phyloP scores from a whole-genome alignment of 805 yeast species.

The Candida michaelii region DNA sequence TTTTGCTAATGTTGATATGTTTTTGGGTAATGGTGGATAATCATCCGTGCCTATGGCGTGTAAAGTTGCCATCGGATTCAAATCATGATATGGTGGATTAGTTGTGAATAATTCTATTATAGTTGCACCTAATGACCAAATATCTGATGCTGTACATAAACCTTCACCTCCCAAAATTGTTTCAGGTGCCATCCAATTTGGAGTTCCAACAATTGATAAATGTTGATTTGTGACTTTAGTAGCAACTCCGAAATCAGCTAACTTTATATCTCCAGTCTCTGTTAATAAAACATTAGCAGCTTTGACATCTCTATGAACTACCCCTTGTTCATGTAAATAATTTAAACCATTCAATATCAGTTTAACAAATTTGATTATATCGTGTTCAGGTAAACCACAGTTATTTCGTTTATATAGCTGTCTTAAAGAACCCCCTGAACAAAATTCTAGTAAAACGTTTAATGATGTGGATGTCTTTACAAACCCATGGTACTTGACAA shows the following conservation, averaged over 20 bases:
- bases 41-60: conserved; percentile 82
- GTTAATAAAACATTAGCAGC: conserved; percentile 86
- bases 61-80: conserved; percentile 73
- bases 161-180: conserved; percentile 78
- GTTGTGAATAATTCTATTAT: conserved; percentile 83
- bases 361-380: conserved; percentile 48
- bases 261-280: conserved; percentile 64
- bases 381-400: conserved; percentile 55
- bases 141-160: conserved; percentile 84
- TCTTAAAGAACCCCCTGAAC: conserved; percentile 64
- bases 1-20: conserved; percentile 40
- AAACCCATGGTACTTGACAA: conserved; percentile 68
- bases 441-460: conserved; percentile 62
- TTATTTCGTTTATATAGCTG: conserved; percentile 48
- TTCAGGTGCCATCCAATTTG: conserved; percentile 99
- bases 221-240: conserved; percentile 49
- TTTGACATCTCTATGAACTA: conserved; percentile 84
- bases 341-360: conserved; percentile 61
- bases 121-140: conserved; percentile 96
- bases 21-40: conserved; percentile 65
- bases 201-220: conserved; percentile 71
- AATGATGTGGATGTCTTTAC: conserved; percentile 53
- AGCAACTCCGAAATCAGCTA: conserved; percentile 97
- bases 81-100: conserved; percentile 80
- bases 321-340: conserved; percentile 69